Evolutionary conservation across 2,329 filamentous ascomycete genomes (phyloP), one percentile per base, ranked within the genome.

Genomic region (Colletotrichum lini): DNA sequence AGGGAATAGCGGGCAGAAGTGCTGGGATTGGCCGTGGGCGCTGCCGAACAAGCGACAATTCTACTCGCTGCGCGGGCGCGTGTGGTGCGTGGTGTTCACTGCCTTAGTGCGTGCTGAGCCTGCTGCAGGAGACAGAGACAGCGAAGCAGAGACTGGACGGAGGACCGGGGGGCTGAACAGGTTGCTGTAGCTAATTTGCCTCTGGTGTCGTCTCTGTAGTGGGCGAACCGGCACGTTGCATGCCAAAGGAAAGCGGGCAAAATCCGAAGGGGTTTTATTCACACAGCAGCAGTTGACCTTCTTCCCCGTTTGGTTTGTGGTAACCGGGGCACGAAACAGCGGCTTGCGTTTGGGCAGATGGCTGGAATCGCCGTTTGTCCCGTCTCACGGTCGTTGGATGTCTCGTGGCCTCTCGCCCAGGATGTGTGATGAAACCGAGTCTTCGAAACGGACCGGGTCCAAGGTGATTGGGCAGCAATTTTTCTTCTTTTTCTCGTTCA

Each of bases 41-140:
- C 73, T 73, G 75, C 73, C 72, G 72, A 74, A 76, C 72, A 75
- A 75, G 72, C 75, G 75, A 78, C 75, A 73, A 73, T 68, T 71
- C 64, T 75, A 77, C 77, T 78, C 74, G 77, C 73, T 71, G 66
- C 52, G 63, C 65, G 67, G 76, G 78, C 78, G 78, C 77, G 77
- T 77, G 76, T 77, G 76, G 72, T 73, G 73, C 76, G 75, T 78
- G 72, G 68, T 74, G 73, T 72, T 71, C 72, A 73, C 71, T 76
- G 76, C 75, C 73, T 76, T 77, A 75, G 76, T 75, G 77, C 69
- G 69, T 72, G 69, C 69, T 77, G 74, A 76, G 67, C 72, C 50
- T 71, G 73, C 74, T 77, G 76, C 76, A 77, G 76, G 69, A 75
- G 53, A 63, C 65, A 65, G 69, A 75, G 53, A 63, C 65, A 65